A percentile compares a stretch with the other conserved stretches of the same genome.
phyloP scores from a whole-genome alignment of 768 basidiomycete species.

The Pulveroboletus sp. region DNA sequence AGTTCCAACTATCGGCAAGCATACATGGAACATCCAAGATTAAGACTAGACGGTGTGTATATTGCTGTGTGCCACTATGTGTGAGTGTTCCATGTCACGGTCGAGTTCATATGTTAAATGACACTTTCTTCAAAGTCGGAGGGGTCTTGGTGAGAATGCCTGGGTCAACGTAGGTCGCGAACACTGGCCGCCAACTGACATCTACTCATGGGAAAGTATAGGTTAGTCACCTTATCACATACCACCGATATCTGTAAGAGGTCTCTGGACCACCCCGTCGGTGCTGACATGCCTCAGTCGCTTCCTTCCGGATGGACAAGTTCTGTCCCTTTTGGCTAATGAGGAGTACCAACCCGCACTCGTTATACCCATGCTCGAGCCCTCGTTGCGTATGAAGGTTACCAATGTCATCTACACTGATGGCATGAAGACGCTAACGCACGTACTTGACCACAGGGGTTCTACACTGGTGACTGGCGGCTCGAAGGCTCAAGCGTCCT shows the following conservation, averaged over 20 bases:
- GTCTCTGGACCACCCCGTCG: background rate
- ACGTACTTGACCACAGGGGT: slow-evolving; percentile 45
- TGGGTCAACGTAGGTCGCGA: slow-evolving; percentile 74
- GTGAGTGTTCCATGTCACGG: slow-evolving; percentile 38
- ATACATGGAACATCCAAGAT: slow-evolving; percentile 78
- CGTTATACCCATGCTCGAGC: slow-evolving; percentile 72
- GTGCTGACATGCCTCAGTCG: slow-evolving; percentile 44
- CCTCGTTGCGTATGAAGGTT: slow-evolving; percentile 75
- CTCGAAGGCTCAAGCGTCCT: slow-evolving; percentile 58
- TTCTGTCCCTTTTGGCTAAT: slow-evolving; percentile 79
- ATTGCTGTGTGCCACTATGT: slow-evolving; percentile 89
- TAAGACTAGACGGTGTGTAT: slow-evolving; percentile 85
- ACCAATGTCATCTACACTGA: background rate
- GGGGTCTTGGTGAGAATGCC: slow-evolving; percentile 75
- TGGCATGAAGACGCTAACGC: background rate
- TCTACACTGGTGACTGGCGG: slow-evolving; percentile 67
- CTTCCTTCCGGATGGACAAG: slow-evolving; percentile 83
- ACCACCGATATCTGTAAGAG: slow-evolving; percentile 83
- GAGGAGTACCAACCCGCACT: slow-evolving; percentile 68
- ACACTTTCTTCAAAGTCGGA: slow-evolving; percentile 25
- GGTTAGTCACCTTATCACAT: slow-evolving; percentile 85
- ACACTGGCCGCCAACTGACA: background rate
- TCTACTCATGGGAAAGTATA: slow-evolving; percentile 26
- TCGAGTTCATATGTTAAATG: slow-evolving; percentile 1
- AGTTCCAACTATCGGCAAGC: slow-evolving; percentile 65